Evolutionary conservation across 176 grass and related monocot genomes (phyloP).

Genomic region (Triticum timopheevii): DNA sequence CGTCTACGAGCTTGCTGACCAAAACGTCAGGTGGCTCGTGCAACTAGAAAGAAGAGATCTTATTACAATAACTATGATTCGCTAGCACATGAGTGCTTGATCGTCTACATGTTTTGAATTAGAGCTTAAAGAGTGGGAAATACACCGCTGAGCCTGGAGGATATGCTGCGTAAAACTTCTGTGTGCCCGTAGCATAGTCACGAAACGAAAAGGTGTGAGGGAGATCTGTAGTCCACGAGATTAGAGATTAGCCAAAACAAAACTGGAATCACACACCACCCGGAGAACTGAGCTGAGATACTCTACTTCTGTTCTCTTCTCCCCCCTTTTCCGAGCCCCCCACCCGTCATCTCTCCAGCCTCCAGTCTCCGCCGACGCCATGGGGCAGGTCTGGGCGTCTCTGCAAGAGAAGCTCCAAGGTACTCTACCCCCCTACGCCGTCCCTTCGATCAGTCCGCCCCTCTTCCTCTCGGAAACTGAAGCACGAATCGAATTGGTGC

Average conservation of each 20-base stretch:
- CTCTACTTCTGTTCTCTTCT: not conserved
- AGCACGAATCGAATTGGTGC: not conserved
- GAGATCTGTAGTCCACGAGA: not conserved
- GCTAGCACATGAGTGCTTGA: too few relatives aligned
- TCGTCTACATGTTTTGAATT: too few relatives aligned
- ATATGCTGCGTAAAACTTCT: not conserved
- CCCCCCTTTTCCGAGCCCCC: not conserved
- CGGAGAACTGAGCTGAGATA: not conserved
- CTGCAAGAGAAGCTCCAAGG: conserved; percentile 84
- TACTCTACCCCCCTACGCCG: conserved; percentile 3
- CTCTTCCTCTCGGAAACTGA: not conserved
- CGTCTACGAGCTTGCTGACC: too few relatives aligned
- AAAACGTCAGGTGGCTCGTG: too few relatives aligned
- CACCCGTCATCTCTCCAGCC: not conserved
- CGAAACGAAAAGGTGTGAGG: not conserved
- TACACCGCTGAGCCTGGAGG: not conserved
- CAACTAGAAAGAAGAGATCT: too few relatives aligned
- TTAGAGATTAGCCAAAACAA: not conserved
- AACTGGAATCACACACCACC: conserved; percentile 15
- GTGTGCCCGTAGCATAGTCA: not conserved
- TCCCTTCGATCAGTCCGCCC: not conserved
- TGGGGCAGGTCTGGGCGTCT: conserved; percentile 65
- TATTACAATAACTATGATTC: too few relatives aligned
- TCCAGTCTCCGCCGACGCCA: conserved; percentile 22
- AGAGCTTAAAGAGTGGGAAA: too few relatives aligned